A percentile compares a stretch with the other conserved stretches of the same genome.
Conservation (phyloP, 129 eudicot genomes). For the Chrysanthemum seticuspe region DNA sequence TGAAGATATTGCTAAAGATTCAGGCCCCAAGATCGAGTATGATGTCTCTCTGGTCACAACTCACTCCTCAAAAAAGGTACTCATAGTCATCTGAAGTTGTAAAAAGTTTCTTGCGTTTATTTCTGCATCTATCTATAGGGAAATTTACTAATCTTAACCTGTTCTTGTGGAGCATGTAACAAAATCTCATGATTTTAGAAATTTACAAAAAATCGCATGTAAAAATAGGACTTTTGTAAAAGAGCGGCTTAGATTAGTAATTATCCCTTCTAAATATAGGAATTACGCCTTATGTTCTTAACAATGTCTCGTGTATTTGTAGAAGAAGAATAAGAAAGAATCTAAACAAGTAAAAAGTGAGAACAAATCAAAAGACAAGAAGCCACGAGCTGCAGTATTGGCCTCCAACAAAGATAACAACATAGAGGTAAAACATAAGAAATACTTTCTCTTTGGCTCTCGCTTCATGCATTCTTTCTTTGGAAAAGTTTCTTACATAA, state of each 20-base stretch:
- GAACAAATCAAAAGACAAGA: constrained; percentile 25
- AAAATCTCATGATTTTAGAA: no score
- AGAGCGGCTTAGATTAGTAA: no score
- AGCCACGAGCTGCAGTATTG: constrained; percentile 25
- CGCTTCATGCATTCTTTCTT: not conserved
- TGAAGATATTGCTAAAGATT: constrained; percentile 57
- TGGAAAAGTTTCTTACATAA: not conserved
- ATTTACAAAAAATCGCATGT: no score
- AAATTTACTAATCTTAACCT: no score
- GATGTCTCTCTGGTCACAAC: constrained; percentile 67
- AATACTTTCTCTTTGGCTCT: not conserved
- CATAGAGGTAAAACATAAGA: constrained; percentile 42
- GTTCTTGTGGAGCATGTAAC: no score
- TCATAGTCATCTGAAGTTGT: not conserved
- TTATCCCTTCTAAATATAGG: not conserved
- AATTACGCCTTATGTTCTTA: constrained; percentile 15
- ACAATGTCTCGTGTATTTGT: constrained; percentile 21
- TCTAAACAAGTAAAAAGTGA: constrained; percentile 28
- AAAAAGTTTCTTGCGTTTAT: not conserved
- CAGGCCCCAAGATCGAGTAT: constrained; percentile 67
- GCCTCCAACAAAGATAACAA: constrained; percentile 26
- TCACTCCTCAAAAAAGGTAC: constrained; percentile 72
- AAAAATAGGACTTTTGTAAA: no score
- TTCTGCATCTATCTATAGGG: no score
- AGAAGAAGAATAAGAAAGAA: constrained; percentile 47